Conservation (phyloP, 352 stramenopile genomes). For the Thalassiosira exigua region DNA sequence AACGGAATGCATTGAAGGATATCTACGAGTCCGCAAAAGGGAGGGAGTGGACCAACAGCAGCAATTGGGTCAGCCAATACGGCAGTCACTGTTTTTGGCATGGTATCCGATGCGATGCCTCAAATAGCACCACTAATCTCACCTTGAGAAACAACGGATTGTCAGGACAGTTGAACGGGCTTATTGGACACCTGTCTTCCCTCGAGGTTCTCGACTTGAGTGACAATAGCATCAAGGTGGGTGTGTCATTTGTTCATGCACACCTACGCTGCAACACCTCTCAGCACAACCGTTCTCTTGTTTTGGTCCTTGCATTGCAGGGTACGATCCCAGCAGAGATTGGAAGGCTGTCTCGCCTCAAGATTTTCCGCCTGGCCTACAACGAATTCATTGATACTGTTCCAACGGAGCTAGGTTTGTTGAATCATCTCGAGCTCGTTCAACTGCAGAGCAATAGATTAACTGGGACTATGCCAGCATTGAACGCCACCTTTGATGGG, state of each 20-base stretch:
- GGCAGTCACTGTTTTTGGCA: slow-evolving; percentile 12
- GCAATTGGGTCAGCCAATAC: slow-evolving; percentile 26
- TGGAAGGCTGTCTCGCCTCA: neutral
- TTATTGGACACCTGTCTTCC: slow-evolving; percentile 5
- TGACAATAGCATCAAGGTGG: slow-evolving; percentile 54
- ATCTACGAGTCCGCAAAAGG: slow-evolving; percentile 23
- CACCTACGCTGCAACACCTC: neutral
- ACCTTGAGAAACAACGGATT: slow-evolving; percentile 23
- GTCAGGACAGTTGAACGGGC: slow-evolving; percentile 10
- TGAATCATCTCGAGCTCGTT: slow-evolving; percentile 6
- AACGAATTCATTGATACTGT: slow-evolving; percentile 1
- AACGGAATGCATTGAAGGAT: slow-evolving; percentile 4
- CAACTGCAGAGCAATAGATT: slow-evolving; percentile 12
- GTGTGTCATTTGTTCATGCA: slow-evolving; percentile 4
- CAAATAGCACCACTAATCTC: neutral
- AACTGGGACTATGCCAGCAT: neutral
- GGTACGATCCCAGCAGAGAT: slow-evolving; percentile 3
- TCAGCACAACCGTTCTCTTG: neutral
- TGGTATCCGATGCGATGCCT: neutral
- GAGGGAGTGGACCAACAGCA: slow-evolving; percentile 20
- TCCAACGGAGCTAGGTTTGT: slow-evolving; percentile 18
- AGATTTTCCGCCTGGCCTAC: neutral
- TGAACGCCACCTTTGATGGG: neutral
- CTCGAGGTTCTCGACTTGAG: slow-evolving; percentile 17
- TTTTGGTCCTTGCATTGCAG: neutral